Evolutionary conservation across 2,329 filamentous ascomycete species (phyloP).

Genomic region (Phyllachora maydis): DNA sequence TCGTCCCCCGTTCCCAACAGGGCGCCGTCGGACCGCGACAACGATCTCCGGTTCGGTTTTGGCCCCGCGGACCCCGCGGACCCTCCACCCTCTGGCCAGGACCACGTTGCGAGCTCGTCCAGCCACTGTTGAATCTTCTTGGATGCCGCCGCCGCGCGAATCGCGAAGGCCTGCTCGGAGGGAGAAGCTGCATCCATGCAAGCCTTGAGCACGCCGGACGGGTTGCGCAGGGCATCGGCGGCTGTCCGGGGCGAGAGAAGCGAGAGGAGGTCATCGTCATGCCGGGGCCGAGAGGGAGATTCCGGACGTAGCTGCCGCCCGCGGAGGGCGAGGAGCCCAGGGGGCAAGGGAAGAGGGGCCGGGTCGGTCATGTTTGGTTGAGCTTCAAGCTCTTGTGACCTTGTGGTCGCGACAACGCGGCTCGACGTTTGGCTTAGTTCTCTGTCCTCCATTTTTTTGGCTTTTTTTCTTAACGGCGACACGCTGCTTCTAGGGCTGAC

Average conservation of each 20-base stretch:
- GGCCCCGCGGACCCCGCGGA: constrained; percentile 33
- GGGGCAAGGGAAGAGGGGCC: constrained; percentile 11
- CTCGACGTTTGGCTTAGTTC: too few species aligned
- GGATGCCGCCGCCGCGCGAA: constrained; percentile 48
- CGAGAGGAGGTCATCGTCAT: constrained; percentile 37
- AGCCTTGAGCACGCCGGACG: constrained; percentile 27
- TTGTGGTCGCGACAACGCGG: too few species aligned
- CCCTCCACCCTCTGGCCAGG: constrained; percentile 28
- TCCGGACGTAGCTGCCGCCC: constrained; percentile 17
- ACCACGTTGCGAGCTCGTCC: constrained; percentile 43
- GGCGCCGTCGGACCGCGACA: constrained; percentile 9
- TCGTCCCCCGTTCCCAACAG: constrained; percentile 5
- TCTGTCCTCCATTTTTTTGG: too few species aligned
- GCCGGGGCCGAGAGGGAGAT: constrained; percentile 23
- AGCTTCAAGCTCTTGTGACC: too few species aligned
- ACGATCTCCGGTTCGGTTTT: constrained; percentile 16
- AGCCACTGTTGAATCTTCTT: constrained; percentile 56
- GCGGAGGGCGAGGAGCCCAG: constrained; percentile 14
- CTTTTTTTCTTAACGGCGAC: too few species aligned
- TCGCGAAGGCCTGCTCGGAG: constrained; percentile 49
- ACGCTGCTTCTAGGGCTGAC: too few species aligned
- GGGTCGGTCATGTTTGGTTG: constrained; percentile 15
- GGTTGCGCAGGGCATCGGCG: constrained; percentile 35
- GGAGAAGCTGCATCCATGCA: constrained; percentile 43
- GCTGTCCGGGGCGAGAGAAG: constrained; percentile 39